phyloP scores from a whole-genome alignment of 2,329 filamentous ascomycete species.

The Metarhizium humberi region DNA sequence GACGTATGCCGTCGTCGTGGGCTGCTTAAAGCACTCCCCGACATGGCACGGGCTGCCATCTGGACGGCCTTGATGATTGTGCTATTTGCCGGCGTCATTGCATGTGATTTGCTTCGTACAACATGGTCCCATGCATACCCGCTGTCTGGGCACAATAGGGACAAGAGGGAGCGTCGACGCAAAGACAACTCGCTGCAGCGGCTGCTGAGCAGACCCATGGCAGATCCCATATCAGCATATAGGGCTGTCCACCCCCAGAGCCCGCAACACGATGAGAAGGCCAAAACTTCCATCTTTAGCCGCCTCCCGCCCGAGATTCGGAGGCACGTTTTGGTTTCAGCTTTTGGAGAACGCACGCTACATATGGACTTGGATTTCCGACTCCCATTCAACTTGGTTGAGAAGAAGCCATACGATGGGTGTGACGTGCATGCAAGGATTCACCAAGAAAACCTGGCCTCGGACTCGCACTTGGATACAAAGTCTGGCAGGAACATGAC shows the following conservation, averaged over 20 bases:
- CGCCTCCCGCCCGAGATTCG: conserved; percentile 17
- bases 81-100: background rate
- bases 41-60: background rate
- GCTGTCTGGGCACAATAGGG: background rate
- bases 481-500: background rate
- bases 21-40: background rate
- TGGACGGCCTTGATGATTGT: background rate
- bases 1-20: background rate
- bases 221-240: background rate
- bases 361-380: conserved; percentile 15
- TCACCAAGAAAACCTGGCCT: background rate
- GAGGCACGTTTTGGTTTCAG: conserved; percentile 12
- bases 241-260: background rate
- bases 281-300: background rate
- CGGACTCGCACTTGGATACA: conserved; percentile 4
- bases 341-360: conserved; percentile 12
- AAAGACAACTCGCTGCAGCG: background rate
- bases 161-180: background rate
- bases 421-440: conserved; percentile 6
- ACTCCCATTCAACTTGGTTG: conserved; percentile 9
- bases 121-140: background rate
- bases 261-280: background rate
- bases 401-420: conserved; percentile 1
- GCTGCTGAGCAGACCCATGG: background rate
- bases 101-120: background rate